Evolutionary conservation across 495 filamentous ascomycete species (phyloP).

Genomic region (Hyaloscypha bicolor): DNA sequence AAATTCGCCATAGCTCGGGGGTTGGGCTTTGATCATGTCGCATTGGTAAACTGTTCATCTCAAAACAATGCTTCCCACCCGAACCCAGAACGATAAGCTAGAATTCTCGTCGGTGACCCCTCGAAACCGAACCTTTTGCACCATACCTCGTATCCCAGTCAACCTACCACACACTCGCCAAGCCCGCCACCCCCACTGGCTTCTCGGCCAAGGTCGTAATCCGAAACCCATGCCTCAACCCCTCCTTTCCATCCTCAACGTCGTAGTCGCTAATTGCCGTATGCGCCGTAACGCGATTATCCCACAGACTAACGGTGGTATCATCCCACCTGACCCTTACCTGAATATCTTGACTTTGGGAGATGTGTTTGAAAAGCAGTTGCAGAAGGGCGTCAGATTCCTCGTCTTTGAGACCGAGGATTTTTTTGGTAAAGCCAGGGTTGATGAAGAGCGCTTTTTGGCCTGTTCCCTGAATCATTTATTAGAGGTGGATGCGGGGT

Average conservation of each 20-base stretch:
- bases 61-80: too few species aligned
- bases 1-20: too few species aligned
- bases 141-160: too few species aligned
- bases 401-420: constrained; percentile 66
- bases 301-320: constrained; percentile 66
- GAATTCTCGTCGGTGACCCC: too few species aligned
- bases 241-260: constrained; percentile 44
- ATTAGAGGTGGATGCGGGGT: background rate
- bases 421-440: constrained; percentile 34
- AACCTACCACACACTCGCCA: background rate
- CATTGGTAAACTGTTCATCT: too few species aligned
- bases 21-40: too few species aligned
- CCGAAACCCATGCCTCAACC: constrained; percentile 37
- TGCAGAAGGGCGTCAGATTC: constrained; percentile 66
- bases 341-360: constrained; percentile 61
- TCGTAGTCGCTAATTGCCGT: constrained; percentile 58
- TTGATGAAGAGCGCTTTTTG: constrained; percentile 23
- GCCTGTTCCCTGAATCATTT: constrained; percentile 9
- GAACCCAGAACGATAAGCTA: too few species aligned
- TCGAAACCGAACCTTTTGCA: too few species aligned
- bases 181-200: constrained; percentile 28
- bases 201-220: constrained; percentile 52
- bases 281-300: constrained; percentile 65
- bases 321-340: constrained; percentile 60
- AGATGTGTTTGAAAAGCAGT: constrained; percentile 66